Percentiles rank a stretch among this genome's conserved stretches.
Evolutionary conservation across 495 filamentous ascomycete species (phyloP).

Genomic region (Penicillium cinerascens): DNA sequence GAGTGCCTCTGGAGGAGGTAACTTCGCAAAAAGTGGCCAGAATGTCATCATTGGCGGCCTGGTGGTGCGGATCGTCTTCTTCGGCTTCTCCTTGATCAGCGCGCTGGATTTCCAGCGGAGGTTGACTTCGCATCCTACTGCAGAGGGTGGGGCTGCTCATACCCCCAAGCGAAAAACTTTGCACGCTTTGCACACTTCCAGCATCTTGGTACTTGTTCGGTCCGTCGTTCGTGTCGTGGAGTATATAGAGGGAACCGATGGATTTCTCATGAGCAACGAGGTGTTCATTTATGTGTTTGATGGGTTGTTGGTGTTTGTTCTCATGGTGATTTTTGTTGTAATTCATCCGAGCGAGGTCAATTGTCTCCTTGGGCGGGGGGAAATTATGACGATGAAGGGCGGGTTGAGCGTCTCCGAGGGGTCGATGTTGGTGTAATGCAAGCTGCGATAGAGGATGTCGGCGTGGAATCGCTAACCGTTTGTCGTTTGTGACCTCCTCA

Average conservation of each 20-base stretch:
- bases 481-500: background rate
- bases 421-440: background rate
- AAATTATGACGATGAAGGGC: slow-evolving; percentile 17
- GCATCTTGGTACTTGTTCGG: slow-evolving; percentile 56
- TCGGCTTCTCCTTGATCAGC: slow-evolving; percentile 49
- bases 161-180: slow-evolving; percentile 52
- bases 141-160: slow-evolving; percentile 7
- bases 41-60: slow-evolving; percentile 45
- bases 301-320: slow-evolving; percentile 51
- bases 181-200: slow-evolving; percentile 48
- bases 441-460: slow-evolving; percentile 3
- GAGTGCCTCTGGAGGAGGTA: slow-evolving; percentile 5
- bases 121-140: slow-evolving; percentile 17
- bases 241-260: slow-evolving; percentile 53
- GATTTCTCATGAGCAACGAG: slow-evolving; percentile 53
- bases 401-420: slow-evolving; percentile 15
- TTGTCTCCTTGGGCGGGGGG: slow-evolving; percentile 18
- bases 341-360: slow-evolving; percentile 30
- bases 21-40: slow-evolving; percentile 11
- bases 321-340: slow-evolving; percentile 49
- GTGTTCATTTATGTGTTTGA: slow-evolving; percentile 63
- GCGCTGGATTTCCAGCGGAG: slow-evolving; percentile 42
- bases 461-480: background rate
- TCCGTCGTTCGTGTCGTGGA: slow-evolving; percentile 60
- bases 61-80: slow-evolving; percentile 50